Evolutionary conservation across 176 grass and related monocot species (phyloP).

Genomic region (Carex parvula): DNA sequence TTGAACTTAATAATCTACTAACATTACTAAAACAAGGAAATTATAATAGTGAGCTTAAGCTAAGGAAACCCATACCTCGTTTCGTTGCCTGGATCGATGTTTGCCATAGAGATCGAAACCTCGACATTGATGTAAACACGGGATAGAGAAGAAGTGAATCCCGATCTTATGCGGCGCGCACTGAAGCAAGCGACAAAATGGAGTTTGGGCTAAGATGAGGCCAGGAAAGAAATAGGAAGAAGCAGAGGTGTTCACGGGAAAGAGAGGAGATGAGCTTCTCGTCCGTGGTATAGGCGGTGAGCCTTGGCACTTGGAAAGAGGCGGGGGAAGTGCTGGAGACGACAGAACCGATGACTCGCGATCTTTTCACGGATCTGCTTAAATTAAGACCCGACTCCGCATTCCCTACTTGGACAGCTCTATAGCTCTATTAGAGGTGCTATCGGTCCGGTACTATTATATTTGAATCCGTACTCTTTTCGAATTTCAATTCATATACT

Average conservation of each 20-base stretch:
- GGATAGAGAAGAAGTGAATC: background rate
- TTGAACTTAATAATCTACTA: background rate
- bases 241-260: background rate
- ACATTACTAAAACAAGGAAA: background rate
- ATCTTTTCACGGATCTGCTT: no score
- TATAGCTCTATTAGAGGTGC: no score
- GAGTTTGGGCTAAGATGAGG: background rate
- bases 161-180: background rate
- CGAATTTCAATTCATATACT: no score
- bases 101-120: conserved; percentile 21
- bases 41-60: background rate
- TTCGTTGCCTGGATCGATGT: conserved; percentile 16
- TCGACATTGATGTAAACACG: conserved; percentile 13
- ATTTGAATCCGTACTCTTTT: no score
- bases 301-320: no score
- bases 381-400: no score
- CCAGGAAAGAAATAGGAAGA: background rate
- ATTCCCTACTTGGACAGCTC: no score
- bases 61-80: conserved; percentile 1
- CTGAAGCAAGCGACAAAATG: background rate
- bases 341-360: no score
- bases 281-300: no score
- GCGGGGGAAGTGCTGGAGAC: no score
- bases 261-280: background rate
- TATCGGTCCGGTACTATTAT: no score